Base-by-base conservation (phyloP, 139 green algal species). In the Desmodesmus armatus region DNA sequence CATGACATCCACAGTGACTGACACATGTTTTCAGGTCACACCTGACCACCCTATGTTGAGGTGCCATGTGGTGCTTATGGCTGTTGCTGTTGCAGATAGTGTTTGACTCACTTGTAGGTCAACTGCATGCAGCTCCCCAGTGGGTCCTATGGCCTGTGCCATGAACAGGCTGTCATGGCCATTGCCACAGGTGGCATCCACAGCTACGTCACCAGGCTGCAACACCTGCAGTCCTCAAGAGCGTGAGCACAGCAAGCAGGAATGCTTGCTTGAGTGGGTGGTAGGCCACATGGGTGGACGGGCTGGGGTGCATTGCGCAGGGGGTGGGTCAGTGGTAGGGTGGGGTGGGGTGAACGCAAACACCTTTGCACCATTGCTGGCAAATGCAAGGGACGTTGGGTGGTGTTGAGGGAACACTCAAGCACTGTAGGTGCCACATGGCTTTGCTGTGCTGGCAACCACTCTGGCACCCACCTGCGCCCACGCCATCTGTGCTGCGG, bases 141-240 rank as follows among this genome's bases (percentile, higher is more conserved):
- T 39, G 3, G 71, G 79, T 0, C 94, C 94, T 11, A 96, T 89
- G 5, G 67, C 33, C 11, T 88, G 75, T 1, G 90, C 89, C 23
- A 96, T 85, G 63, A 83, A 92, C 3, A 94, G 49, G 0, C 90
- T 93, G 82, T 96, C 93, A 33, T 93, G 77, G 33, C 94, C 94
- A 63, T 95, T 95, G 33, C 94, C 94, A 66, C 82, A 89, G 2
- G 91, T 94, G 41, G 91, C 91, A 82, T 95, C 92, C 5, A 94
- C 89, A 1, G 87, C 90, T 0, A 41, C 83, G 40, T 96, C 92
- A 1, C 94, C 94, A 5, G 81, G 84, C 23, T 63, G 72, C 25
- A 95, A 31, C 55, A 95, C 78, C 71, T 91, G 29, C 15, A 40
- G 2, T 69, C 29, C 3, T 21, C 29, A 58, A 2, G 4, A 25